Evolutionary conservation across 768 basidiomycete genomes (phyloP), one percentile per base, ranked within the genome.

Genomic region (Lepiota venenata): DNA sequence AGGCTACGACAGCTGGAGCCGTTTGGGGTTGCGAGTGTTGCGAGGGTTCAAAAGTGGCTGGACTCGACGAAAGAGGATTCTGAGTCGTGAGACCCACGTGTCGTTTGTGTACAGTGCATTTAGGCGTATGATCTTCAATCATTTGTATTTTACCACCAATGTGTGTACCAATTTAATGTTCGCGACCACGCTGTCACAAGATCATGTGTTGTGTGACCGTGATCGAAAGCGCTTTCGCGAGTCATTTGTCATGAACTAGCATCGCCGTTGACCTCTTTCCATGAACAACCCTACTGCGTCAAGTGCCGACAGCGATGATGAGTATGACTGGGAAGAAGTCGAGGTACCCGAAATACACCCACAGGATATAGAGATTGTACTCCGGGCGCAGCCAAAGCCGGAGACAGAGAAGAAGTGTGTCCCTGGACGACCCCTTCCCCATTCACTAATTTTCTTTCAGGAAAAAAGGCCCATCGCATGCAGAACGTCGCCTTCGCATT

Each of bases 301-400:
- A 58, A 64, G 67, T 50, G 66, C 62, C 22, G 75, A 77, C 60
- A 78, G 73, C 57, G 85, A 88, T 61, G 85, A 88, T 61, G 88
- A 88, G 39, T 75, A 81, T 56, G 88, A 91, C 64, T 90, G 88
- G 88, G 88, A 91, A 66, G 88, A 91, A 66, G 83, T 91, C 12
- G 74, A 77, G 38, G 80, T 89, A 2, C 77, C 80, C 27, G 74
- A 73, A 49, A 16, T 55, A 71, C 72, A 75, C 22, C 72, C 42
- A 18, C 38, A 73, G 43, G 72, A 76, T 61, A 75, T 93, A 32
- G 88, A 92, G 75, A 87, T 93, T 52, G 88, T 84, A 0, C 75
- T 91, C n/a, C 72, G 81, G 61, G 61, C 74, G 35, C 75, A 71
- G 61, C 63, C 64, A 37, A 67, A 63, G 15, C 60, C 57, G 4